Base-by-base conservation (phyloP, 2,329 filamentous ascomycete genomes). In the Gremmenia infestans region DNA sequence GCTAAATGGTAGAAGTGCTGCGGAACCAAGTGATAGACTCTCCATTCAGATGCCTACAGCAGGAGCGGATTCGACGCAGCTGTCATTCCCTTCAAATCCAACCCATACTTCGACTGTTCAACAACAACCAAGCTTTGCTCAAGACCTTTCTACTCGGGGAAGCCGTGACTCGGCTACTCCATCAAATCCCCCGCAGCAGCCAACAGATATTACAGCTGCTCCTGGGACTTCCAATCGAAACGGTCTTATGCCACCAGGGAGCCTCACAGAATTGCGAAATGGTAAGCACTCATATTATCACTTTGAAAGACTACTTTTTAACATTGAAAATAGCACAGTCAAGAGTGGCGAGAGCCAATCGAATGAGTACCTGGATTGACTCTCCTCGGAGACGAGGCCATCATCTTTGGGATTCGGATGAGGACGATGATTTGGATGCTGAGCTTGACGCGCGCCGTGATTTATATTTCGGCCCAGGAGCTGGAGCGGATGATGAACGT, bases 401-500 rank as follows among this genome's bases (percentile, higher is more conserved):
- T 17, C 19, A 19, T 50, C 12, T 17, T 19, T 50, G 17, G 23
- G 52, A 56, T 37, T 54, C 53, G 12, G 61, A 61, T 46, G 49
- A 51, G 8, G 61, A 61, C 22, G 62, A 62, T 22, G 59, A 61
- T 37, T 59, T 58, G 2, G 58, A 60, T 23, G 52, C 52, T 22
- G 59, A 64, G 19, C 45, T 55, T 17, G 62, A 60, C 14, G 43
- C 22, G 15, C 51, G 36, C 17, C 46, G 23, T 58, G 53, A 17
- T 54, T 39, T 25, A 48, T 55, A 36, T 25, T 56, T 56, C n/a
- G 36, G 45, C 45, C 32, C 40, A 14, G 59, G 58, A 15, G 15
- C 47, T 6, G 60, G 57, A 19, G 15, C 46, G 6, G 60, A 60
- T 22, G 60, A 66, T 2, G 62, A 66, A 42, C 62, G 60, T 50